Evolutionary conservation across 768 basidiomycete genomes (phyloP).

Genomic region (Fistulinella prunicolor): DNA sequence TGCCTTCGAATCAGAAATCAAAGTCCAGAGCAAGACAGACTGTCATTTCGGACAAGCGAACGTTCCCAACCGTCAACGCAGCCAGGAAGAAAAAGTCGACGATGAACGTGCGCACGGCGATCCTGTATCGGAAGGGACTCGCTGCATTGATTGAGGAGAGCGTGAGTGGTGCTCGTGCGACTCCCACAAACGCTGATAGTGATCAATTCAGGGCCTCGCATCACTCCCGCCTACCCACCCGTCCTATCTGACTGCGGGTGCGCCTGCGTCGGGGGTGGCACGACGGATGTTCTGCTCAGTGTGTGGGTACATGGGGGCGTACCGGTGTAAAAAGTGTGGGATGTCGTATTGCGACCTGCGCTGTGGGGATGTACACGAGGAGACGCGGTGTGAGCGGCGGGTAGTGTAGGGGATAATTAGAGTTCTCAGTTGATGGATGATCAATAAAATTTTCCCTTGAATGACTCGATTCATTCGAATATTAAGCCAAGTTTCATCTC

Average conservation of each 20-base stretch:
- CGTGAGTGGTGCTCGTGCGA: constrained; percentile 42
- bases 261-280: constrained; percentile 59
- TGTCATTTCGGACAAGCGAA: constrained; percentile 71
- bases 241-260: constrained; percentile 68
- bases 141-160: constrained; percentile 74
- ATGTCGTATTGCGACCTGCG: constrained; percentile 73
- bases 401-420: constrained; percentile 42
- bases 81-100: constrained; percentile 71
- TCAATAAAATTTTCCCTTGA: background rate
- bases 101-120: constrained; percentile 75
- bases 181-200: constrained; percentile 1
- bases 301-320: constrained; percentile 81
- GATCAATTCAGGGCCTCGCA: constrained; percentile 52
- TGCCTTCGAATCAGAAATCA: constrained; percentile 23
- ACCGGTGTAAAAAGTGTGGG: constrained; percentile 75
- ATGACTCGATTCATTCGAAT: constrained; percentile 9
- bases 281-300: constrained; percentile 77
- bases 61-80: constrained; percentile 31
- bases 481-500: background rate
- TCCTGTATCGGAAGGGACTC: constrained; percentile 81
- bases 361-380: constrained; percentile 71
- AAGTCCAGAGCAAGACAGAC: constrained; percentile 73
- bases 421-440: background rate
- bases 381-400: constrained; percentile 78
- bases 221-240: constrained; percentile 50